Conservation (phyloP, 805 yeast species). For the Candida hispaniensis region DNA sequence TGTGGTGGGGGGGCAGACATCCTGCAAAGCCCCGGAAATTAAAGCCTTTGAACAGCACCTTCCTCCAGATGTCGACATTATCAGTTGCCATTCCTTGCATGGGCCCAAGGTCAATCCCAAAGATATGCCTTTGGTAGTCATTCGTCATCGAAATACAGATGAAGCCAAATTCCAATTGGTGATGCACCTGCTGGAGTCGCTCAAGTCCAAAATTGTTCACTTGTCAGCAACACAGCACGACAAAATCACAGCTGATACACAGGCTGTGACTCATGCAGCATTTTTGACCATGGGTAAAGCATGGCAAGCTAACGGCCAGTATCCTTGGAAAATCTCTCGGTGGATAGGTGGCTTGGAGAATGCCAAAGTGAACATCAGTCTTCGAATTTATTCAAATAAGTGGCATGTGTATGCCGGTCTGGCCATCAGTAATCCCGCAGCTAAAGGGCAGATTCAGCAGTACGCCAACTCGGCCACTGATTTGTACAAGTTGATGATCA, state of each 20-base stretch:
- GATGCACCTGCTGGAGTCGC: slow-evolving; percentile 52
- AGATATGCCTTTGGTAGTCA: slow-evolving; percentile 87
- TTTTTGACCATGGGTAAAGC: slow-evolving; percentile 95
- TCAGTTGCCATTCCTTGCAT: slow-evolving; percentile 84
- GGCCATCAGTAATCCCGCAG: slow-evolving; percentile 91
- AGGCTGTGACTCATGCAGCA: slow-evolving; percentile 97
- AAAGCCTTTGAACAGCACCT: slow-evolving; percentile 65
- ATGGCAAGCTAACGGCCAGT: slow-evolving; percentile 72
- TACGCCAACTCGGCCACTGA: slow-evolving; percentile 79
- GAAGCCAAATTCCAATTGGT: slow-evolving; percentile 47
- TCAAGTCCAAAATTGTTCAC: slow-evolving; percentile 66
- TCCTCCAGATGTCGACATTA: slow-evolving; percentile 72
- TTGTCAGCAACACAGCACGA: slow-evolving; percentile 86
- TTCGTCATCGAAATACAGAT: slow-evolving; percentile 56
- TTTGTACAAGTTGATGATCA: slow-evolving; percentile 72
- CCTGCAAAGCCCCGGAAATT: slow-evolving; percentile 87
- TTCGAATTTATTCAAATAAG: slow-evolving; percentile 83
- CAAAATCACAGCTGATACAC: slow-evolving; percentile 93
- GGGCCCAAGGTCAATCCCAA: slow-evolving; percentile 84
- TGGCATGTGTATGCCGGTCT: slow-evolving; percentile 98
- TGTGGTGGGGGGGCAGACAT: slow-evolving; percentile 96
- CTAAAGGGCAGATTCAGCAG: slow-evolving; percentile 83
- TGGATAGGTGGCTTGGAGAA: slow-evolving; percentile 95
- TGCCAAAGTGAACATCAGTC: slow-evolving; percentile 86
- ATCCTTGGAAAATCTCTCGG: slow-evolving; percentile 77